A percentile compares a stretch with the other conserved stretches of the same genome.
Evolutionary conservation across 306 rosid species (phyloP).

Genomic region (Castanospermum australe): DNA sequence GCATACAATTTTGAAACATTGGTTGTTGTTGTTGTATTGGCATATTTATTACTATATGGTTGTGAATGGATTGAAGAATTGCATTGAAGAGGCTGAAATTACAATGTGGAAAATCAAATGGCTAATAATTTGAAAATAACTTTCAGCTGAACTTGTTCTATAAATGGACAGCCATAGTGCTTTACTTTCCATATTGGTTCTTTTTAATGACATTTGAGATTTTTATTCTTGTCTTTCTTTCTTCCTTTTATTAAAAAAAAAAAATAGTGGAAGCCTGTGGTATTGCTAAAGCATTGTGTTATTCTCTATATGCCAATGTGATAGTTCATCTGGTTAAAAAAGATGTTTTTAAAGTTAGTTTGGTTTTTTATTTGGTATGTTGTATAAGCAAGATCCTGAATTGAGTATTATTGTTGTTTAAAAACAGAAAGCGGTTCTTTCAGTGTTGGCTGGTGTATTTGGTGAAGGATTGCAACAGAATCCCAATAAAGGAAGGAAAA

Average conservation of each 20-base stretch:
- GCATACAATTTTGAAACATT: no score
- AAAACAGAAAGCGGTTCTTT: conserved; percentile 96
- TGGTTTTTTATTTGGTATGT: neutral
- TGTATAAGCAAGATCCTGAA: conserved; percentile 26
- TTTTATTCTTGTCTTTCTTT: neutral
- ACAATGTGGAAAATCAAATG: neutral
- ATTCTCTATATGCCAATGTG: conserved; percentile 9
- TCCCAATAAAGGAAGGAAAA: conserved; percentile 60
- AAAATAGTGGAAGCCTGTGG: neutral
- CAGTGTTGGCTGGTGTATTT: conserved; percentile 62
- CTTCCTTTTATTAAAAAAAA: no score
- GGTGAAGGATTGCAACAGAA: conserved; percentile 55
- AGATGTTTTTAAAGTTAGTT: neutral
- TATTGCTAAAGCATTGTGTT: neutral
- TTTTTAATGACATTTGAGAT: neutral
- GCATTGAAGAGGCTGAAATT: neutral
- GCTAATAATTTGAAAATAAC: neutral
- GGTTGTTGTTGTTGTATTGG: no score
- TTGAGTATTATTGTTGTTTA: conserved; percentile 41
- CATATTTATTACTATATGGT: no score
- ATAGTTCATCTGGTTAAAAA: conserved; percentile 16
- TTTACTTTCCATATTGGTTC: neutral
- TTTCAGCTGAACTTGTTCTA: neutral
- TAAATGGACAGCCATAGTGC: neutral
- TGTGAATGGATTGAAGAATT: neutral